Base-by-base conservation (phyloP, 345 rosid genomes). In the Salix arbutifolia region DNA sequence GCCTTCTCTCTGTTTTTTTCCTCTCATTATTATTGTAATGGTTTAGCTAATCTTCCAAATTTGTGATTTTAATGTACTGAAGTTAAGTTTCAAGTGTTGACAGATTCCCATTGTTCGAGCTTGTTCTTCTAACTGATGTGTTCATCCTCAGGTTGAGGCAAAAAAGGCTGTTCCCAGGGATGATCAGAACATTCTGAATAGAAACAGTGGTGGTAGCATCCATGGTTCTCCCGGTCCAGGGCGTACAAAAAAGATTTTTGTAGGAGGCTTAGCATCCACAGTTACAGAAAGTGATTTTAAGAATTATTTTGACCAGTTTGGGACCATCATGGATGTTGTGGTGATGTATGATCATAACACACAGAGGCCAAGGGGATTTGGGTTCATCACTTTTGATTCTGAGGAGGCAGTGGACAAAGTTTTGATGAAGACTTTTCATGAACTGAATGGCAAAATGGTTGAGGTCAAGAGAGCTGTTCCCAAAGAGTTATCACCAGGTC, bases 301-400 rank as follows among this genome's bases (percentile, higher is more conserved):
- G 86, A 84, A 84, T 67, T 91, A 91, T 78, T 91, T 91, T 77
- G 97, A 91, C 74, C 97, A 89, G 79, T 91, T 87, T 81, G 97
- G 97, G 72, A 82, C 85, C 21, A 89, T 91, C 79, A 89, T 85
- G 52, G 97, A 92, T 84, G 94, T 88, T 42, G 97, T 92, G 37
- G 97, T 92, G 56, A 91, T 91, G 96, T 88, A 91, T 73, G 96
- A 91, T 84, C 96, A 89, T 84, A 90, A 88, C 84, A 91, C 96
- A 9, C 93, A 91, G 74, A 87, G 96, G 84, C 96, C 93, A 25
- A 83, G 96, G 67, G 96, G 96, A 56, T 91, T 91, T 37, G 96
- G 96, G 37, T 91, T 91, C 77, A 89, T 91, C 65, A 91, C 96
- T 58, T 91, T 85, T 76, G 93, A 91, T 80, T 88, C 91, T 3